Base-by-base conservation (phyloP, 2,329 filamentous ascomycete species). In the Epichloe elymi region DNA sequence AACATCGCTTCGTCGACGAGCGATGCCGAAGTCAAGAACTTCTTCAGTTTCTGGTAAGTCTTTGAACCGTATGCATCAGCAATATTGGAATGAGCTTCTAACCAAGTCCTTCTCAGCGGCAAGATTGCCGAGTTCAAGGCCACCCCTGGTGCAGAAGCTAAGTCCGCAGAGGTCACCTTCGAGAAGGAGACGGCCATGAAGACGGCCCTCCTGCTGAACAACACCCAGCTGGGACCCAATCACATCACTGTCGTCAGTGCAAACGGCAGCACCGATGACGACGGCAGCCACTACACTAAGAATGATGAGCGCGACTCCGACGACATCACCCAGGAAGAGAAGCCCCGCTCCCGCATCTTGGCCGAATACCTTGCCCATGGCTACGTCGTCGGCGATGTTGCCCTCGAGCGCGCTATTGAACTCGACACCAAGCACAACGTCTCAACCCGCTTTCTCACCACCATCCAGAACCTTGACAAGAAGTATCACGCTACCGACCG, bases 361-460 rank as follows among this genome's bases (percentile, higher is more conserved):
- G 93, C 93, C 57, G 93, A 98, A 73, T 96, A 97, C 70, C 85
- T 98, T 36, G 90, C 93, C 11, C 88, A 96, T 62, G 93, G 93
- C 59, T 98, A 98, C 72, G 79, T 83, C 39, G 76, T 97, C 57
- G 89, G 79, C 33, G 80, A 83, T 52, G 74, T 69, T 30, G 86
- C 87, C 48, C 83, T 95, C 59, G 79, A 93, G 72, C 79, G 79
- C 56, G 91, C 88, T 56, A 86, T 98, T 62, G 80, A 87, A 33
- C 81, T 97, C 48, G 93, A 98, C 74, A 74, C 86, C 66, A 85
- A 91, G 72, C 90, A 97, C 70, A 88, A 88, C 58, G 83, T 97
- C 62, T 86, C 85, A 53, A 74, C 67, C 63, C 82, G 83, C 60
- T 98, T 98, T 78, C 81, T 87, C 56, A 74, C 68, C 56, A 86